These are phyloP conservation scores for Aspergillus ostianus DNA, from an alignment of 495 filamentous ascomycete species.

Conservation along the genomic window DNA sequence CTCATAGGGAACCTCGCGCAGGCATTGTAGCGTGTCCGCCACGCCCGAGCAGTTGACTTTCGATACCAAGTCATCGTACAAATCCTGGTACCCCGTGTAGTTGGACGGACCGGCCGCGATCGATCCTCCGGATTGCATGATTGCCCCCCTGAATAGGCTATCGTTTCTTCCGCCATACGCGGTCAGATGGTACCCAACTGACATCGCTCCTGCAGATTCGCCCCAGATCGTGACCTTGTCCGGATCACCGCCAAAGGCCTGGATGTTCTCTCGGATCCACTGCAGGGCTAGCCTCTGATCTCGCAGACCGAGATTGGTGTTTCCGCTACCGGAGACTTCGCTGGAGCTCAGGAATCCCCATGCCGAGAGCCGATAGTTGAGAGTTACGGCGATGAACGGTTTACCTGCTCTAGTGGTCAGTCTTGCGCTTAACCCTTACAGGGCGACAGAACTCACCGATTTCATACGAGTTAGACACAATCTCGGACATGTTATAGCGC, in stretches of 20 bases:
- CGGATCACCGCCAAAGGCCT: conserved; percentile 52
- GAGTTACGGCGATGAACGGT: conserved; percentile 60
- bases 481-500: conserved; percentile 53
- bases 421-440: not conserved
- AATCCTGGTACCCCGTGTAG: conserved; percentile 33
- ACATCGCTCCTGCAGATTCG: conserved; percentile 57
- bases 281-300: conserved; percentile 62
- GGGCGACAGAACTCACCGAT: conserved; percentile 32
- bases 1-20: conserved; percentile 46
- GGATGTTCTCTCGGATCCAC: conserved; percentile 61
- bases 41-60: conserved; percentile 34
- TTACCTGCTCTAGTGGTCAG: conserved; percentile 25
- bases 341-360: conserved; percentile 52
- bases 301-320: conserved; percentile 55
- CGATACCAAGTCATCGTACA: conserved; percentile 40
- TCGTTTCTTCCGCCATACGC: conserved; percentile 51
- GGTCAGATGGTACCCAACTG: conserved; percentile 50
- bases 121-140: conserved; percentile 48
- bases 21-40: conserved; percentile 43
- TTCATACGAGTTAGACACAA: conserved; percentile 49
- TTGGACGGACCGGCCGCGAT: conserved; percentile 32
- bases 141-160: conserved; percentile 43
- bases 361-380: conserved; percentile 56
- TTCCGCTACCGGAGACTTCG: conserved; percentile 36
- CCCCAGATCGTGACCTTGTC: conserved; percentile 69